Evolutionary conservation across 352 stramenopile genomes (phyloP).

Genomic region (Globisporangium perplexum): DNA sequence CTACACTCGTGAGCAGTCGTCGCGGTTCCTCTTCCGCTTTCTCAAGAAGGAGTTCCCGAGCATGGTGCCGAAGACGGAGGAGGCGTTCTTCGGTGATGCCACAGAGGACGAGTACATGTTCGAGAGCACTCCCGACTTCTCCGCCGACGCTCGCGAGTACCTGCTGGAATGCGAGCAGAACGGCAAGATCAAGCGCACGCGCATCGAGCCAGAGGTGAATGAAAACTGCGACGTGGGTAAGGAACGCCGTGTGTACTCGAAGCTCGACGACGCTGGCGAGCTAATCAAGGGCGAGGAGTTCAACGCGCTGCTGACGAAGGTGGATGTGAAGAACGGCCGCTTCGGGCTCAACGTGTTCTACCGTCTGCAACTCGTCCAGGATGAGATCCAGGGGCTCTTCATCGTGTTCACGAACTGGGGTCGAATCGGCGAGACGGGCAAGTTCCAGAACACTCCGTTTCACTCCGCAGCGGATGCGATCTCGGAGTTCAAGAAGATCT

Average conservation of each 20-base stretch:
- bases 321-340: conserved; percentile 64
- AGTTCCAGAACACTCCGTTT: conserved; percentile 79
- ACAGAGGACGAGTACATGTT: conserved; percentile 25
- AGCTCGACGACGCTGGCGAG: conserved; percentile 22
- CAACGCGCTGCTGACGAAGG: conserved; percentile 60
- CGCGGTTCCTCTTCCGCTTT: conserved; percentile 49
- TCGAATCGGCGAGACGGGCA: conserved; percentile 62
- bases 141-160: conserved; percentile 42
- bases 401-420: conserved; percentile 82
- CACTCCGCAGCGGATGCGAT: conserved; percentile 39
- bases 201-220: conserved; percentile 39
- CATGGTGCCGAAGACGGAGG: conserved; percentile 17
- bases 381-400: conserved; percentile 63
- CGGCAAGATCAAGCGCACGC: conserved; percentile 49
- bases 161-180: conserved; percentile 39
- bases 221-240: conserved; percentile 54
- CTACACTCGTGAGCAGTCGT: conserved; percentile 47
- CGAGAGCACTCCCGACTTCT: conserved; percentile 28
- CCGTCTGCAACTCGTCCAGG: conserved; percentile 57
- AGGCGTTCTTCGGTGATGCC: conserved; percentile 20
- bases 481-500: conserved; percentile 81
- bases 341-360: conserved; percentile 81
- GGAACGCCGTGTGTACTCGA: conserved; percentile 32
- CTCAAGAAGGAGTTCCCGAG: conserved; percentile 31
- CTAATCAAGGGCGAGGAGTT: conserved; percentile 34